Conservation (phyloP, 192 early-diverging fungal species). For the Podochytrium sp. region DNA sequence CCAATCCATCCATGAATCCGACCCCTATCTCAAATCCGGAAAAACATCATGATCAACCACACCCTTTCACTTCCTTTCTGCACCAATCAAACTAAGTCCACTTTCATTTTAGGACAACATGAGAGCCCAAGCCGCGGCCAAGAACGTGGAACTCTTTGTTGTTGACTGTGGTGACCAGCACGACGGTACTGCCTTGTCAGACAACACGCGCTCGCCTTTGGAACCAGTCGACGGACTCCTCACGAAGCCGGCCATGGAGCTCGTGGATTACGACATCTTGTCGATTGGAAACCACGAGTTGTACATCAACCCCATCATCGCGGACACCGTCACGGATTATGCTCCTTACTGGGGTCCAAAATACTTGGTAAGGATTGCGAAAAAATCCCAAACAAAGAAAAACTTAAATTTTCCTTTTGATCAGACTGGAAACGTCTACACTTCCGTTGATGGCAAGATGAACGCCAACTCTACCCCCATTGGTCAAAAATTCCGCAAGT, state of each 20-base stretch:
- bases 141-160: slow-evolving; percentile 56
- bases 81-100: neutral
- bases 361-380: slow-evolving; percentile 1
- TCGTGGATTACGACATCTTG: slow-evolving; percentile 45
- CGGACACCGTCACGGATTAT: slow-evolving; percentile 27
- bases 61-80: neutral
- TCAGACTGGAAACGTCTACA: slow-evolving; percentile 40
- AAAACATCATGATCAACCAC: too few species aligned
- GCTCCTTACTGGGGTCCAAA: slow-evolving; percentile 32
- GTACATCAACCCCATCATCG: slow-evolving; percentile 34
- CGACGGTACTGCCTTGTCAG: slow-evolving; percentile 35
- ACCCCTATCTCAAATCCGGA: neutral
- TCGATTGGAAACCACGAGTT: slow-evolving; percentile 50
- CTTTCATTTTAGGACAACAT: slow-evolving; percentile 37
- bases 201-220: neutral
- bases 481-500: slow-evolving; percentile 36
- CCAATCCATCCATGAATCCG: neutral
- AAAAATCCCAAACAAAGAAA: neutral
- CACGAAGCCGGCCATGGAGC: slow-evolving; percentile 35
- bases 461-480: neutral
- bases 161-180: slow-evolving; percentile 57
- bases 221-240: slow-evolving; percentile 13
- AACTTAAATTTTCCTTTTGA: slow-evolving; percentile 9
- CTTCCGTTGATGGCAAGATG: neutral
- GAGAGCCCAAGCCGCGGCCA: slow-evolving; percentile 46